Conservation (phyloP, 306 rosid species). For the Prunus davidiana region DNA sequence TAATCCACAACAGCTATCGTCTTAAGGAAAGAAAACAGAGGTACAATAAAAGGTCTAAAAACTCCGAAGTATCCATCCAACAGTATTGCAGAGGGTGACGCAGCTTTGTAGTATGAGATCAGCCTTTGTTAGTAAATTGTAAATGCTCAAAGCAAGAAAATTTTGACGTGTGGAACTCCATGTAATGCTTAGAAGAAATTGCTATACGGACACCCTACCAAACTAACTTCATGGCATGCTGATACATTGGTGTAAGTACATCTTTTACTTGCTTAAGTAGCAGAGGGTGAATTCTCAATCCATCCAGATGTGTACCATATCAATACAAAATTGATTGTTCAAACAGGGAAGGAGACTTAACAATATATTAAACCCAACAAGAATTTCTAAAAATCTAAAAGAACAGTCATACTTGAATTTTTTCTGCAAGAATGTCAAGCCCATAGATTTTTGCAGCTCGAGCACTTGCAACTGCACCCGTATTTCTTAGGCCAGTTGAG, state of each 20-base stretch:
- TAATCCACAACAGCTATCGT: conserved; percentile 7
- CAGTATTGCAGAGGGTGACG: neutral
- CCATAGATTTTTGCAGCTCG: conserved; percentile 83
- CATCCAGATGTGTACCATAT: neutral
- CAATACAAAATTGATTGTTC: neutral
- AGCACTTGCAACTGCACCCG: conserved; percentile 83
- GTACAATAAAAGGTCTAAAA: neutral
- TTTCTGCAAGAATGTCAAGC: conserved; percentile 61
- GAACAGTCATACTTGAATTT: conserved; percentile 58
- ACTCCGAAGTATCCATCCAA: neutral
- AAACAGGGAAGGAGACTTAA: neutral
- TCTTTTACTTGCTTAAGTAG: neutral
- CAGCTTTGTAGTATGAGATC: neutral
- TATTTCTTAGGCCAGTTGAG: conserved; percentile 43
- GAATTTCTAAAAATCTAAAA: neutral
- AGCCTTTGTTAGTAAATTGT: neutral
- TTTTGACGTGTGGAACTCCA: neutral
- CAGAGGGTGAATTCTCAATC: neutral
- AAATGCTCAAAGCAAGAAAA: neutral
- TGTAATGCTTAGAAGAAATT: neutral
- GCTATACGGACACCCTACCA: neutral
- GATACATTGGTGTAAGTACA: neutral
- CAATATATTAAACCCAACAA: neutral
- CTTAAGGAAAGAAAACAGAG: neutral
- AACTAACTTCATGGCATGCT: neutral